Evolutionary conservation across 176 grass and related monocot genomes (phyloP), one percentile per base, ranked within the genome.

Genomic region (Ampelocalamus luodianensis): DNA sequence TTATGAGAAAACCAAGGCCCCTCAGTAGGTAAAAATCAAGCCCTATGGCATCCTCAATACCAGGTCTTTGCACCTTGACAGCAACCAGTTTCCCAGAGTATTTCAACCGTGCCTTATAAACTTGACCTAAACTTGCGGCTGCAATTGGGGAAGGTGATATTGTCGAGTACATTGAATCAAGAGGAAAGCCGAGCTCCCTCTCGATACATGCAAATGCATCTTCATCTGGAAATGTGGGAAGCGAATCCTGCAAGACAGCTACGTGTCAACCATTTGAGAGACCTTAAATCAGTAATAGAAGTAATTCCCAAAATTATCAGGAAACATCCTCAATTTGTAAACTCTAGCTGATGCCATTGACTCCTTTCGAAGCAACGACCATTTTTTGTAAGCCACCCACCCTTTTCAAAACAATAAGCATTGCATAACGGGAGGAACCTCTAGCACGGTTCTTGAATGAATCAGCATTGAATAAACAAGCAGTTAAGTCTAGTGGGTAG

Each of bases 91-190:
- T 29, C 26, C 85, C 89, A 11, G 93, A 98, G 80, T 73, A 85
- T 85, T 95, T 95, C 69, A 95, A 80, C 22, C 74, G 91, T 71
- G 96, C 96, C 71, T 98, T 98, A 68, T 98, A 98, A 49, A 98
- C 96, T 74, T 98, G 96, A 18, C 96, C 96, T 80, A 98, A 81
- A 92, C 96, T 98, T 55, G 96, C 96, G 66, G 96, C 96, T 49
- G 96, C 96, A 60, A 98, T 88, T 20, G 96, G 96, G 13, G 93
- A 95, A 63, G 96, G 91, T 49, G 96, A 93, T 71, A 98, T 92
- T 64, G 46, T 4, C 2, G 86, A 98, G 81, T 92, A 98, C 15
- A 93, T 90, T 9, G 88, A 98, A 77, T 95, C 93, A 48, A 98
- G 77, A 79, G 93, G 58, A 53, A 90, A 74, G 1, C 96, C 93